Evolutionary conservation across 805 yeast genomes (phyloP).

Genomic region (Starmerella vaccinii): DNA sequence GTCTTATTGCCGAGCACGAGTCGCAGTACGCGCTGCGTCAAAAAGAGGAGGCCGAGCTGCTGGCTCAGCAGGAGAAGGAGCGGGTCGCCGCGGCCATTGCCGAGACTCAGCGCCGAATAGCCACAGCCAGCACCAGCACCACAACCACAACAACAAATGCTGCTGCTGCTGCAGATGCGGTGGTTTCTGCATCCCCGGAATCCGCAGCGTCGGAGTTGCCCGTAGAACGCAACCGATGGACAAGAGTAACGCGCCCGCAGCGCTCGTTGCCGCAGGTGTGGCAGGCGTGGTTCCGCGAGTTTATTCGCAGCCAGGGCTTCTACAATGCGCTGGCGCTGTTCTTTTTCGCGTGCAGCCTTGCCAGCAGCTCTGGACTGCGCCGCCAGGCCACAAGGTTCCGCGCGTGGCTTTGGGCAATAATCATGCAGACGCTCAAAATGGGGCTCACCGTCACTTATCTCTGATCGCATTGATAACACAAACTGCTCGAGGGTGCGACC

Average conservation of each 20-base stretch:
- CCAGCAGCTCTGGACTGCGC: slow-evolving; percentile 9
- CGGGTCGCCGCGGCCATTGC: slow-evolving; percentile 4
- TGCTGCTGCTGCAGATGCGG: neutral
- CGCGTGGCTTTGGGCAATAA: slow-evolving; percentile 16
- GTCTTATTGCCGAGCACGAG: neutral
- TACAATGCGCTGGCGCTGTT: slow-evolving; percentile 12
- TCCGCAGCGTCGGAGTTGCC: neutral
- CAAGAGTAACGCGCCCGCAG: neutral
- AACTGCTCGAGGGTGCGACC: too few relatives aligned
- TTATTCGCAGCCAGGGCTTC: slow-evolving; percentile 18
- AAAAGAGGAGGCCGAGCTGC: slow-evolving; percentile 7
- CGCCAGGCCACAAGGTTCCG: slow-evolving; percentile 1
- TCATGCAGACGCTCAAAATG: slow-evolving; percentile 14
- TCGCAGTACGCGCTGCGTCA: neutral
- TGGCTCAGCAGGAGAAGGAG: slow-evolving; percentile 4
- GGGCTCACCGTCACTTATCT: slow-evolving; percentile 21
- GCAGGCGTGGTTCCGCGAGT: slow-evolving; percentile 13
- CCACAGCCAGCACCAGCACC: too few relatives aligned
- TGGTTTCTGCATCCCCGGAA: neutral
- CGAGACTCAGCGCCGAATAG: neutral
- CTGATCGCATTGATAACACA: too few relatives aligned
- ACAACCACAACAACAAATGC: too few relatives aligned
- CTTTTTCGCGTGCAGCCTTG: slow-evolving; percentile 9
- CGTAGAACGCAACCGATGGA: neutral
- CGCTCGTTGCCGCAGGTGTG: slow-evolving; percentile 8